Base-by-base conservation (phyloP, 768 basidiomycete genomes). In the Bullera alba region DNA sequence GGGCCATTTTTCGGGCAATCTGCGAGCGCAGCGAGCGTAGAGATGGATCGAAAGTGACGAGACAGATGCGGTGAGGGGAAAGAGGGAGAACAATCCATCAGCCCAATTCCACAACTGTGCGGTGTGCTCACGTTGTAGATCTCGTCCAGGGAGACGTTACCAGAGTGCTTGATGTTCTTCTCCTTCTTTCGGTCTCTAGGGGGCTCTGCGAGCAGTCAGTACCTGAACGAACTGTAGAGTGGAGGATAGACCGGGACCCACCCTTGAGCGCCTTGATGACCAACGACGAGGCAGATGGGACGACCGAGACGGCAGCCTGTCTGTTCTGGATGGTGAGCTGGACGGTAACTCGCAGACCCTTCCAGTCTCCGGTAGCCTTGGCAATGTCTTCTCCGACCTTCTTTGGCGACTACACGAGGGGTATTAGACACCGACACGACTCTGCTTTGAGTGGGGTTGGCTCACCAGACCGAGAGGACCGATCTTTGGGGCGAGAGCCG, bases 311-410 rank as follows among this genome's bases (percentile, higher is more conserved):
- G 60, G 85, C 78, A 48, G 95, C 95, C 83, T 99, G 95, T 76
- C 95, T 90, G 78, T 99, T 99, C 81, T 97, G 95, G 76, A 97
- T 96, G 53, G 93, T 97, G 54, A 97, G 83, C 76, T 96, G 90
- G 61, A 97, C 91, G 60, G 95, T 97, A 53, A 99, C 93, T 56
- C 92, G 89, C 73, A 97, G 88, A 78, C 95, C 95, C 77, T 99
- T 99, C 95, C 95, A 99, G 73, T 84, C 84, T 42, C 83, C 81
- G 54, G 95, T 99, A 51, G 93, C 93, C 76, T 99, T 99, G 67
- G 95, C 95, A 73, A 99, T 99, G 77, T 99, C 95, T 88, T 99
- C 95, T 77, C 95, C 95, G 76, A 99, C 95, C 79, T 97, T 97
- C 80, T 99, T 99, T 65, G 95, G 95, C 52, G 95, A 96, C 95